Evolutionary conservation across 202 grass and related monocot species (phyloP).

Genomic region (Zoysia matrella): DNA sequence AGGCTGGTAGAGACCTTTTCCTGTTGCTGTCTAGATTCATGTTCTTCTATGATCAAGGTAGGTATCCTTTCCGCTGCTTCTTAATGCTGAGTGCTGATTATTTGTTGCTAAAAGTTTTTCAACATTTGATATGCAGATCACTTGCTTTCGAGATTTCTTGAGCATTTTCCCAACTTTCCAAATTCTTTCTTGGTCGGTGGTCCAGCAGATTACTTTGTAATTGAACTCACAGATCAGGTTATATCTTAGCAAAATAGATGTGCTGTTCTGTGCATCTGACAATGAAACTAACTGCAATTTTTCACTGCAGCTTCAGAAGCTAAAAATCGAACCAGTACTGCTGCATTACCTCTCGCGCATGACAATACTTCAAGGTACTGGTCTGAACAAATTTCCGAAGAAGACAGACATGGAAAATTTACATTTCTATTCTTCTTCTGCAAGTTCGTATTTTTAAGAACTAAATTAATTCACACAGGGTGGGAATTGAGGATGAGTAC

Average conservation of each 20-base stretch:
- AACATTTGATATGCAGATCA: conserved; percentile 55
- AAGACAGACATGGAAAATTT: not conserved
- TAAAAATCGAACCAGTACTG: conserved; percentile 92
- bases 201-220: conserved; percentile 88
- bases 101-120: conserved; percentile 13
- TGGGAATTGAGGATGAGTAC: conserved; percentile 89
- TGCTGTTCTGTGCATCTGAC: conserved; percentile 4
- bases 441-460: conserved; percentile 27
- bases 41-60: conserved; percentile 85
- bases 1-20: conserved; percentile 89
- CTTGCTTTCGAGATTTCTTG: conserved; percentile 66
- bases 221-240: conserved; percentile 92
- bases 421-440: conserved; percentile 13
- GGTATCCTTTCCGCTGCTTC: conserved; percentile 13
- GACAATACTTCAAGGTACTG: conserved; percentile 76
- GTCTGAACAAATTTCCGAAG: not conserved
- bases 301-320: conserved; percentile 83
- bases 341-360: conserved; percentile 81
- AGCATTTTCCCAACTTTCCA: conserved; percentile 72
- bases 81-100: not conserved
- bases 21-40: conserved; percentile 88
- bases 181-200: conserved; percentile 91
- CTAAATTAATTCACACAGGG: conserved; percentile 52
- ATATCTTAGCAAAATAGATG: conserved; percentile 9
- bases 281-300: conserved; percentile 6